Percentiles rank a stretch among this genome's conserved stretches.
Evolutionary conservation across 805 yeast species (phyloP).

Genomic region (Candida insectalens): DNA sequence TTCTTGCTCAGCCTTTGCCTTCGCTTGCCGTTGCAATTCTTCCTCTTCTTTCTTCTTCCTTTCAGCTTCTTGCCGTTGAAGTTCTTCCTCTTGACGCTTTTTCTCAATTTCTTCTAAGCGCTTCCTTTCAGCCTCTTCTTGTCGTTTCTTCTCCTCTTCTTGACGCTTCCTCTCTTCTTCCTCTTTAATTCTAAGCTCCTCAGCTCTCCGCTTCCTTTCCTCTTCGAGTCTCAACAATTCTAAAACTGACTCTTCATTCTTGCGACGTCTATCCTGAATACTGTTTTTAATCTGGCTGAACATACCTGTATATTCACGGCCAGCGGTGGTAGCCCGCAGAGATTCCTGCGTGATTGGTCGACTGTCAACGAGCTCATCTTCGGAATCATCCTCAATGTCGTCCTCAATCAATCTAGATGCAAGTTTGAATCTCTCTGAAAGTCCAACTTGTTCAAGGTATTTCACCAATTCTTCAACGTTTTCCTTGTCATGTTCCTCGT

Average conservation of each 20-base stretch:
- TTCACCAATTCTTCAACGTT: conserved; percentile 5
- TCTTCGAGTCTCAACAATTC: neutral
- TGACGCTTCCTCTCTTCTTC: neutral
- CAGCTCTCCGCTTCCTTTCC: neutral
- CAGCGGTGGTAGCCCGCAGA: too few relatives aligned
- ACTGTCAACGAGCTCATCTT: neutral
- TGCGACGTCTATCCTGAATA: neutral
- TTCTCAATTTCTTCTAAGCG: conserved; percentile 12
- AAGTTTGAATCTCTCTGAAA: conserved; percentile 4
- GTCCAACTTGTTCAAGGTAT: conserved; percentile 1
- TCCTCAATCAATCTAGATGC: neutral
- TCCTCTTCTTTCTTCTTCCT: conserved; percentile 14
- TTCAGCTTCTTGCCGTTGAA: conserved; percentile 10
- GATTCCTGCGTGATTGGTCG: too few relatives aligned
- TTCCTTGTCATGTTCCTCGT: conserved; percentile 5
- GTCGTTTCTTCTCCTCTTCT: conserved; percentile 3
- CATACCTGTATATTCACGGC: too few relatives aligned
- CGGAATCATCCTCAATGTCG: neutral
- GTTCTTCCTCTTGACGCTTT: conserved; percentile 10
- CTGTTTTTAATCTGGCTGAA: neutral
- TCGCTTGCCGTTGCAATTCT: conserved; percentile 11
- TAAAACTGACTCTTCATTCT: neutral
- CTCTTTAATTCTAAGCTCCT: conserved; percentile 1
- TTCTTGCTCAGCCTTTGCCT: conserved; percentile 15
- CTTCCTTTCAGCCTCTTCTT: conserved; percentile 6